These are phyloP conservation scores for Nakaseomyces kungkrabaensis DNA, from an alignment of 1,139 yeast species.

Conservation along the genomic window DNA sequence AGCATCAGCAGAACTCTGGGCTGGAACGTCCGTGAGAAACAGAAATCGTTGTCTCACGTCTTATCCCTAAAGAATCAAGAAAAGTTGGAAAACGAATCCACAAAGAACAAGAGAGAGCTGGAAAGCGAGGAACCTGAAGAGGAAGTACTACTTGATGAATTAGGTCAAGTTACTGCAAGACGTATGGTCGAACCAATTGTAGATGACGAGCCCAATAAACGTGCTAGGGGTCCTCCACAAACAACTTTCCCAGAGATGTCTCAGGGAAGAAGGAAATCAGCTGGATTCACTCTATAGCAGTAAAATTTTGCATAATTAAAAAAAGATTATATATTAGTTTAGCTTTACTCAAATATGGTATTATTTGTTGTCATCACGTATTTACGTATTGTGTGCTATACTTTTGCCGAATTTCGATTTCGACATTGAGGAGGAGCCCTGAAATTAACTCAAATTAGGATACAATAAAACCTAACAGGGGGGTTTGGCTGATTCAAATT, in stretches of 20 bases:
- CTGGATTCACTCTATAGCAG: not conserved
- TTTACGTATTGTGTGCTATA: not conserved
- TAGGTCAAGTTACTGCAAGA: constrained; percentile 1
- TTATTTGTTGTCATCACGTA: not conserved
- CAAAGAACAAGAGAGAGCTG: constrained; percentile 7
- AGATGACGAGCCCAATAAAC: constrained; percentile 1
- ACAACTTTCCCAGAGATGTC: not conserved
- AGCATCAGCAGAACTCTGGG: constrained; percentile 74
- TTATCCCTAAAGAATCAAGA: constrained; percentile 26
- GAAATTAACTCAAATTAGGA: not conserved
- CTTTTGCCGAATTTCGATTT: too few species aligned
- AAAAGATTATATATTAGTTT: too few species aligned
- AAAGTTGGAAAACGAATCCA: constrained; percentile 15
- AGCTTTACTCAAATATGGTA: too few species aligned
- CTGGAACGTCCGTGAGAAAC: constrained; percentile 80
- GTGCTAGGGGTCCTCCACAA: not conserved
- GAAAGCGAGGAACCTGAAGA: constrained; percentile 4
- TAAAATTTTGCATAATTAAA: too few species aligned
- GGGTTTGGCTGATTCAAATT: too few species aligned
- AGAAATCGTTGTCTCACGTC: constrained; percentile 52
- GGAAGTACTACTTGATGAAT: not conserved
- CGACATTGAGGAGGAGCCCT: not conserved
- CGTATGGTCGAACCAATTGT: constrained; percentile 5
- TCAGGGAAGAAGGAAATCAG: not conserved
- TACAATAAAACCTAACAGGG: not conserved